Percentiles rank a stretch among this genome's conserved stretches.
Evolutionary conservation across 164 flowering plant species (phyloP).

Genomic region (Litsea cubeba): DNA sequence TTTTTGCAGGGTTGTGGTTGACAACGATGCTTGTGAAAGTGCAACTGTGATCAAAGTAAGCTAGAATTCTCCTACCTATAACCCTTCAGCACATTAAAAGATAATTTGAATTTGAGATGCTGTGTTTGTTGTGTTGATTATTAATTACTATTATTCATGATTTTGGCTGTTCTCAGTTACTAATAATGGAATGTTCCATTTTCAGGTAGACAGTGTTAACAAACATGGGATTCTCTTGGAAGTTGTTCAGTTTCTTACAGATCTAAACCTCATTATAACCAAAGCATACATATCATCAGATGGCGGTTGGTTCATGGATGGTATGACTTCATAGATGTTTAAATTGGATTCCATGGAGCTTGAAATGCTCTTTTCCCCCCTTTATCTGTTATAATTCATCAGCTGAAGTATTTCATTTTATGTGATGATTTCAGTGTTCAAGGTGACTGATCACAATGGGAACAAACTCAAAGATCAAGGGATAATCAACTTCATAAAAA

Average conservation of each 20-base stretch:
- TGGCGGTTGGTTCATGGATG: slow-evolving; percentile 98
- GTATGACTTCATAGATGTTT: slow-evolving; percentile 27
- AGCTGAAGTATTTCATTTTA: background rate
- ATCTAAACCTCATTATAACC: slow-evolving; percentile 63
- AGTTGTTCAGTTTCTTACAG: slow-evolving; percentile 82
- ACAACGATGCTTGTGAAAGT: slow-evolving; percentile 38
- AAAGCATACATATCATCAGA: slow-evolving; percentile 91
- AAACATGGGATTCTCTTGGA: slow-evolving; percentile 75
- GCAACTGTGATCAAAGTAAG: slow-evolving; percentile 47
- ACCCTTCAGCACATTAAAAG: background rate
- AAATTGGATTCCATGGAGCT: background rate
- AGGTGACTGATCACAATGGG: slow-evolving; percentile 56
- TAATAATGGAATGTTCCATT: background rate
- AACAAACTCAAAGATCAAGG: slow-evolving; percentile 40
- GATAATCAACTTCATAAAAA: slow-evolving; percentile 28
- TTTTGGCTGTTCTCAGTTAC: background rate
- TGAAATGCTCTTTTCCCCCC: background rate
- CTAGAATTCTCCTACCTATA: background rate
- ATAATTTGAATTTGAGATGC: background rate
- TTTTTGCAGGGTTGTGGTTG: slow-evolving; percentile 47
- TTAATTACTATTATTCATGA: background rate
- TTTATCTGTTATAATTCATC: background rate
- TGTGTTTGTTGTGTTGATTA: background rate
- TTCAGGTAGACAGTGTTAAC: slow-evolving; percentile 82
- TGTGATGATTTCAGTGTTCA: slow-evolving; percentile 41